These are phyloP conservation scores for Apiospora koreana DNA, from an alignment of 2,329 filamentous ascomycete genomes.

Conservation along the genomic window DNA sequence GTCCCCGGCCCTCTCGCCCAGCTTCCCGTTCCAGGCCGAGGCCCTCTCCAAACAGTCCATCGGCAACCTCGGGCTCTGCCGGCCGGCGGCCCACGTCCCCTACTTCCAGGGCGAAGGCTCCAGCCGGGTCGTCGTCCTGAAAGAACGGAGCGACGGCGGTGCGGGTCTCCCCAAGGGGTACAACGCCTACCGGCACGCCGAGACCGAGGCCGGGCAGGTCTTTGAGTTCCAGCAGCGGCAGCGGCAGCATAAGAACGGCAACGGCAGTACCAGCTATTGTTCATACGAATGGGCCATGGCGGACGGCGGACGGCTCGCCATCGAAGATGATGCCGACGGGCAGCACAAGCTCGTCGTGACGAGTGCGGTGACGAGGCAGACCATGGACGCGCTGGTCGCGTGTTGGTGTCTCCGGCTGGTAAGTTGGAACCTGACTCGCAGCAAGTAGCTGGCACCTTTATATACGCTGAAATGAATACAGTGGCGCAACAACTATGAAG, in stretches of 20 bases:
- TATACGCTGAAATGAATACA: background rate
- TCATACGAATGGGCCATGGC: background rate
- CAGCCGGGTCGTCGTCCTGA: background rate
- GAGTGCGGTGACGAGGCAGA: slow-evolving; percentile 1
- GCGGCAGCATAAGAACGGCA: background rate
- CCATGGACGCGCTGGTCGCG: slow-evolving; percentile 4
- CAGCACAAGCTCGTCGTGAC: slow-evolving; percentile 8
- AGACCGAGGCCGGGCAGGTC: slow-evolving; percentile 1
- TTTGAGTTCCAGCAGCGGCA: slow-evolving; percentile 1
- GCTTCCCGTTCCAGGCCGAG: slow-evolving; percentile 2
- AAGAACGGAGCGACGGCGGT: background rate
- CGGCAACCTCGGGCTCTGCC: background rate
- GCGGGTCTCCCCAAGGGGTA: slow-evolving; percentile 3
- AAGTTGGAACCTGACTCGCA: background rate
- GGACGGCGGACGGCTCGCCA: background rate
- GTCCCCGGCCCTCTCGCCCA: background rate
- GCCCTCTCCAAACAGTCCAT: background rate
- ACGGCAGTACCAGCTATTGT: no score
- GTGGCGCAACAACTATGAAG: background rate
- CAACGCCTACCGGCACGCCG: slow-evolving; percentile 1
- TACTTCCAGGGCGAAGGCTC: background rate
- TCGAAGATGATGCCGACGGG: slow-evolving; percentile 3
- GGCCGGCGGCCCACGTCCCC: background rate
- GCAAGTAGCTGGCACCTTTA: no score
- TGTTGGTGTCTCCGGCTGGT: slow-evolving; percentile 5